Percentiles rank a stretch among this genome's conserved stretches.
phyloP scores from a whole-genome alignment of 2,329 filamentous ascomycete genomes.

The Cryphonectria parasitica region DNA sequence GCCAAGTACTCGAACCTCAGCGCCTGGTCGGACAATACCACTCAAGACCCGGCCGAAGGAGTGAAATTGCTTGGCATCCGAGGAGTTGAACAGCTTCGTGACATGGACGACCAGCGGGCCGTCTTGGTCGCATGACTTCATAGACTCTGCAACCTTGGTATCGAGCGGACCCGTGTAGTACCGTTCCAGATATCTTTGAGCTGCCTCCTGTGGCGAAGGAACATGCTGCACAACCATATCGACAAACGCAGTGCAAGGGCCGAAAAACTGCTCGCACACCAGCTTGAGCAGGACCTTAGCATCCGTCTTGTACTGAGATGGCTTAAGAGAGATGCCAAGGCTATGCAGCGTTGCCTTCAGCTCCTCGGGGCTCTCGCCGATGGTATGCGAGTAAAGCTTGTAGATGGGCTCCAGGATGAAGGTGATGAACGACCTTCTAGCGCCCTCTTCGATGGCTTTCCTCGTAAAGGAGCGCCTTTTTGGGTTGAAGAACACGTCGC shows the following conservation, averaged over 20 bases:
- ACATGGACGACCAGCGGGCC: constrained; percentile 90
- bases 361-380: constrained; percentile 86
- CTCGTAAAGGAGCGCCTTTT: constrained; percentile 87
- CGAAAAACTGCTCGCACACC: constrained; percentile 95
- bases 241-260: constrained; percentile 84
- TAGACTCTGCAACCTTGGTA: constrained; percentile 76
- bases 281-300: constrained; percentile 86
- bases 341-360: constrained; percentile 77
- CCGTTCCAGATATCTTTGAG: constrained; percentile 74
- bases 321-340: constrained; percentile 85
- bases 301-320: constrained; percentile 88
- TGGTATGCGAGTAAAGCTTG: constrained; percentile 94
- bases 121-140: constrained; percentile 83
- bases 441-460: constrained; percentile 78
- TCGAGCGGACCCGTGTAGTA: constrained; percentile 94
- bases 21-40: constrained; percentile 80
- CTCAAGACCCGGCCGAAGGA: constrained; percentile 92
- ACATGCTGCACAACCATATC: constrained; percentile 93
- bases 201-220: constrained; percentile 81
- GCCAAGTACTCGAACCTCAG: constrained; percentile 86
- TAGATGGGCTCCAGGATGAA: constrained; percentile 97
- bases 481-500: constrained; percentile 95
- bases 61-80: constrained; percentile 89
- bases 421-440: constrained; percentile 87
- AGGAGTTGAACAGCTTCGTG: constrained; percentile 89